Base-by-base conservation (phyloP, 768 basidiomycete species). In the Serendipita sp. region DNA sequence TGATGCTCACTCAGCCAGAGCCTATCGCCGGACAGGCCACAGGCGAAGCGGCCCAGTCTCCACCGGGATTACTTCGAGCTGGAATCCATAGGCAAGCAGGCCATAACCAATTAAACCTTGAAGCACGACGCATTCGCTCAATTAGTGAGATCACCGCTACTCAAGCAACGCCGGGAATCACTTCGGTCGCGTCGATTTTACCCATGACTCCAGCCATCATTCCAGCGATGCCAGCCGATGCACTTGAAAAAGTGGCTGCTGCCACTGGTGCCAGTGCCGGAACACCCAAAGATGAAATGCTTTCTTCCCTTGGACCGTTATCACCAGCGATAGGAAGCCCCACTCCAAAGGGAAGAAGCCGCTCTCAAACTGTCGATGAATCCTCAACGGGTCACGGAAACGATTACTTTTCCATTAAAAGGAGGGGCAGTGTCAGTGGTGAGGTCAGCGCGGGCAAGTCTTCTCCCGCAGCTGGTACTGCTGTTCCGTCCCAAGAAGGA, bases 161-260 rank as follows among this genome's bases (percentile, higher is more conserved):
- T 61, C 68, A 22, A 41, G 14, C 31, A 60, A 65, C 62, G 24
- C 63, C 62, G n/a, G 67, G 64, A 56, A 72, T 65, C 67, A 75
- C 73, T 45, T 78, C 81, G 0, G 78, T 92, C 43, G 72, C 88
- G 5, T 79, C 74, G 17, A 79, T 90, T 0, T 75, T 84, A 0
- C 82, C 78, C 34, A 84, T 88, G 79, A 73, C 83, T 11, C 85
- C 83, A 3, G 86, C 83, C 1, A 70, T 83, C 3, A 68, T 81
- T n/a, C 82, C 84, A 2, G 68, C 73, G 9, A 72, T 77, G 11
- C 53, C 53, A 11, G 3, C 9, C 2, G 31, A 58, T 31, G 53
- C 53, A 1, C 22, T 58, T 11, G 30, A 22, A 33, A 58, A 3
- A n/a, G 31, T 58, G 17, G 53, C 53, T n/a, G 53, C 53, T 58